Base-by-base conservation (phyloP, 768 basidiomycete genomes). In the Lentinus brumalis region DNA sequence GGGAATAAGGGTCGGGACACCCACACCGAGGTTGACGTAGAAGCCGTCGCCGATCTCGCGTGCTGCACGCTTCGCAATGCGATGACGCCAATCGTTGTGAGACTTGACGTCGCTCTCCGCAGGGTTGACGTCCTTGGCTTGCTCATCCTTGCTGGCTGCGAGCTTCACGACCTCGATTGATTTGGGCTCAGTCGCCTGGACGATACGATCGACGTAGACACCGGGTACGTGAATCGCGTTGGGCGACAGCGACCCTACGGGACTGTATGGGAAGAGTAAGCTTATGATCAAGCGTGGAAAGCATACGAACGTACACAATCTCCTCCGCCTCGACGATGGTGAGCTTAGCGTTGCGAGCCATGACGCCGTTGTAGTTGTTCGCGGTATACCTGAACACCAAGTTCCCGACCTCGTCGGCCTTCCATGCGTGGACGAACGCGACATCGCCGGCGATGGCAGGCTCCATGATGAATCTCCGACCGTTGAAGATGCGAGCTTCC, bases 351-450 rank as follows among this genome's bases (percentile, higher is more conserved):
- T 91, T 91, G 64, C 91, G 87, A 1, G 89, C 94, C 92, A 96
- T 94, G 31, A 84, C 86, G 9, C 86, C 84, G 71, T 81, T 87
- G 75, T 94, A 95, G 73, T 95, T 94, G 71, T 95, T 88, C 38
- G 91, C 86, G 10, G 92, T 82, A 69, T 91, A 92, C 63, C 92
- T 84, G 81, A 96, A 96, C 54, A 94, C 85, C 70, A 88, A 88
- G 74, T 96, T 96, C 2, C 94, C 94, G 56, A 86, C 83, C 69
- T 92, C 91, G 68, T 96, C 94, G 9, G 84, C 94, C 71, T 94
- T 96, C 92, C 92, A 94, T 0, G 92, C 94, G 56, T 86, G 82
- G 51, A 96, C 79, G 70, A 96, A 88, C 8, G 94, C 92, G 66
- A 92, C 85, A 71, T 92, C 90, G 30, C 89, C 90, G n/a, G 83